These are phyloP conservation scores for Wickerhamiella spandovensis DNA, from an alignment of 805 yeast genomes.

Conservation along the genomic window DNA sequence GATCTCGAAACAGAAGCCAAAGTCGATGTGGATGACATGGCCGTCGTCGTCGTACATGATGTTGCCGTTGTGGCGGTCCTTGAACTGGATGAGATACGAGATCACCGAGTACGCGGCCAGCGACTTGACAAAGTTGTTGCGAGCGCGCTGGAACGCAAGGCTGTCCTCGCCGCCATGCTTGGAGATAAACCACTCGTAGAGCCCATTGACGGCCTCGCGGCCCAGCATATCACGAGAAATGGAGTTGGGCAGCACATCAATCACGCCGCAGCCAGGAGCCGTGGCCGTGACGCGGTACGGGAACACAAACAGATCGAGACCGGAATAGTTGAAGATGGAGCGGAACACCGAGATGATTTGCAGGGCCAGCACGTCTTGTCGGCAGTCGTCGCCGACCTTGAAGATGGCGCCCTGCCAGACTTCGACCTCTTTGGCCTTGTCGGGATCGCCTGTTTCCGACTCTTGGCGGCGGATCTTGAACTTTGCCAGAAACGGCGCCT, in stretches of 20 bases:
- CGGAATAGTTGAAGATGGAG: conserved; percentile 76
- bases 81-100: conserved; percentile 80
- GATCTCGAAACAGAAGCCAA: conserved; percentile 96
- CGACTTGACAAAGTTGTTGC: conserved; percentile 85
- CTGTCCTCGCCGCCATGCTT: conserved; percentile 93
- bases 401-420: conserved; percentile 92
- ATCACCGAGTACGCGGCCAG: conserved; percentile 87
- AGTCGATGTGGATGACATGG: conserved; percentile 89
- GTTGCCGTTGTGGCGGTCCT: conserved; percentile 95
- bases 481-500: conserved; percentile 96
- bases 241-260: conserved; percentile 92
- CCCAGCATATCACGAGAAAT: conserved; percentile 97
- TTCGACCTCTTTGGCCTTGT: conserved; percentile 32
- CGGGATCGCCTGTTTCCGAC: conserved; percentile 17
- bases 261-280: conserved; percentile 98
- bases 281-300: conserved; percentile 97
- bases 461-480: conserved; percentile 58
- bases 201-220: conserved; percentile 94
- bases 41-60: conserved; percentile 95
- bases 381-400: conserved; percentile 97
- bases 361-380: conserved; percentile 90
- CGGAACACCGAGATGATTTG: conserved; percentile 87
- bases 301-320: conserved; percentile 79
- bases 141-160: conserved; percentile 77
- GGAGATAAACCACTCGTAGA: conserved; percentile 80